Evolutionary conservation across 352 stramenopile species (phyloP), one percentile per base, ranked within the genome.

Genomic region (Pelagophyceae sp.): DNA sequence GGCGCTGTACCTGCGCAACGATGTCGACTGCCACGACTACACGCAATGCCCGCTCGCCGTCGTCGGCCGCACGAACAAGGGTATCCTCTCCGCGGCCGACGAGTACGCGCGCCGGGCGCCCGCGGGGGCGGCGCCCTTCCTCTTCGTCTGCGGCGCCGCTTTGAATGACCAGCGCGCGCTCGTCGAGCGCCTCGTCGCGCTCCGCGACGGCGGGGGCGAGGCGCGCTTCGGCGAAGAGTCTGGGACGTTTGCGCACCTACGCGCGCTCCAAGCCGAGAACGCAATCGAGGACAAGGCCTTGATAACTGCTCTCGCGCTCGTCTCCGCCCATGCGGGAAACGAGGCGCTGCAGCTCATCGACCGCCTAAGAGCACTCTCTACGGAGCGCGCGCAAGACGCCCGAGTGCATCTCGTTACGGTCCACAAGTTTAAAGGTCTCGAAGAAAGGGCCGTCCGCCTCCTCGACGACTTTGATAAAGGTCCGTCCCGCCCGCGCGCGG

Each of bases 81-180:
- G 2, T n/a, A n/a, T 65, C 5, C 6, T 65, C 17, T 2, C 6
- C 5, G 58, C 5, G 58, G 58, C 58, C 58, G 6, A 65, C 58
- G 58, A 5, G 5, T 65, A 65, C 29, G 58, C 29, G 58, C n/a
- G n/a, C n/a, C 23, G 58, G n/a, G n/a, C n/a, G n/a, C n/a, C n/a
- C n/a, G n/a, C n/a, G n/a, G 58, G 32, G 17, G 23, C 23, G 58
- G 29, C 58, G 58, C 58, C 58, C 5, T 65, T 65, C 58, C 23
- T 65, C 23, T 65, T 65, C 29, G 5, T 65, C 58, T n/a, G 58
- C 58, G 58, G 58, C 58, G n/a, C n/a, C n/a, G n/a, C n/a, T n/a
- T n/a, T n/a, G n/a, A n/a, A n/a, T n/a, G 32, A 65, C 5, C 23
- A n/a, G 58, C 58, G 23, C 5, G 6, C 6, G 23, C 5, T 65